These are phyloP conservation scores for Farysia itapuensis DNA, from an alignment of 1,284 basidiomycete species.

Conservation along the genomic window DNA sequence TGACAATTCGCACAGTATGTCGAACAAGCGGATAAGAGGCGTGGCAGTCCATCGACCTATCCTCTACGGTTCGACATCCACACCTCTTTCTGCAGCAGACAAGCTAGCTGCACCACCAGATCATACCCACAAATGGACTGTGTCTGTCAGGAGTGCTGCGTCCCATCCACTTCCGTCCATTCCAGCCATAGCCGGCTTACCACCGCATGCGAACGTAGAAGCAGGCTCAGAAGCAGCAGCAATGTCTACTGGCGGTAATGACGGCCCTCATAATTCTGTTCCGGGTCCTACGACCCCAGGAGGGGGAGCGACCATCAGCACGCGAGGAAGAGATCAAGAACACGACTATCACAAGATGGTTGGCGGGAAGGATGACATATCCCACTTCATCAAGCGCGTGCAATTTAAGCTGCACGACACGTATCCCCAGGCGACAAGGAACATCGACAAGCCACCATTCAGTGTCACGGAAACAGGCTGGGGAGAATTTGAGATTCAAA, in stretches of 20 bases:
- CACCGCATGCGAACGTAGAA: conserved; percentile 12
- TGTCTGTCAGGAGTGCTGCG: conserved; percentile 75
- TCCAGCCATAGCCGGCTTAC: conserved; percentile 18
- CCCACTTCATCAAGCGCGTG: conserved; percentile 71
- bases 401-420: conserved; percentile 98
- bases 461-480: conserved; percentile 96
- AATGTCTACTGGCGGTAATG: conserved; percentile 1
- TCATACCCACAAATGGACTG: conserved; percentile 96
- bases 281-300: not conserved
- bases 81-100: conserved; percentile 76
- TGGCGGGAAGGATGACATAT: conserved; percentile 58
- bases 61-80: conserved; percentile 94
- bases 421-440: conserved; percentile 84
- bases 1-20: conserved; percentile 18
- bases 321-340: conserved; percentile 50
- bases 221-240: conserved; percentile 26
- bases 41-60: conserved; percentile 85
- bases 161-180: conserved; percentile 61
- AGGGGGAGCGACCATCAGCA: conserved; percentile 22
- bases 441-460: conserved; percentile 88
- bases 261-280: conserved; percentile 3
- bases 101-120: conserved; percentile 67
- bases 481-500: conserved; percentile 98
- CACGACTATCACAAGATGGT: conserved; percentile 56
- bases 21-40: conserved; percentile 55